Percentiles rank a stretch among this genome's conserved stretches.
Conservation (phyloP, 2,329 filamentous ascomycete species). For the Fusarium burgessii region DNA sequence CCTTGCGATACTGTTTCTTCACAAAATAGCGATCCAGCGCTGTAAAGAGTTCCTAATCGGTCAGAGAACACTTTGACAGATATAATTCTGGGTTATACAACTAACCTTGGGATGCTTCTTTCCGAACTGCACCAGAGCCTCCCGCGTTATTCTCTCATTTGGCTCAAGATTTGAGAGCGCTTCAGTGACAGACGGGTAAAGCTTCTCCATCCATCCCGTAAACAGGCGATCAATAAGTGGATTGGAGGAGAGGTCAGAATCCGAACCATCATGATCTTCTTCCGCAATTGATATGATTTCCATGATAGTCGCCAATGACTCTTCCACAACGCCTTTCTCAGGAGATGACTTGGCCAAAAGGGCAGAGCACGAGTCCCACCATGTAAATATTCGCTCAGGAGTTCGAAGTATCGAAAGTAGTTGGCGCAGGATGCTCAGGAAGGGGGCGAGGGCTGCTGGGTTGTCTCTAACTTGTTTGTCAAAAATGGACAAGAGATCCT, state of each 20-base stretch:
- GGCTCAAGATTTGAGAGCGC: constrained; percentile 55
- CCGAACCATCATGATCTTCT: constrained; percentile 61
- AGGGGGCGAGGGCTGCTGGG: constrained; percentile 71
- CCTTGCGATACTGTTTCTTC: constrained; percentile 71
- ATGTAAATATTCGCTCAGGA: constrained; percentile 72
- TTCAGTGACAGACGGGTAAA: constrained; percentile 53
- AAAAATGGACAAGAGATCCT: constrained; percentile 77
- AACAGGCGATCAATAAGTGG: constrained; percentile 69
- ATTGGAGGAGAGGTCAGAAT: constrained; percentile 57
- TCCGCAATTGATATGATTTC: constrained; percentile 73
- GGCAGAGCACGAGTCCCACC: constrained; percentile 71
- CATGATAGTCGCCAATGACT: constrained; percentile 73
- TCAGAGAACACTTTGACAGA: constrained; percentile 4
- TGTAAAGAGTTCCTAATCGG: constrained; percentile 71
- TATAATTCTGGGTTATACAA: not conserved
- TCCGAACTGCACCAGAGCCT: constrained; percentile 70
- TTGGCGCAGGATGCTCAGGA: constrained; percentile 74
- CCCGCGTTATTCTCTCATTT: constrained; percentile 63
- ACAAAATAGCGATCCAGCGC: constrained; percentile 75
- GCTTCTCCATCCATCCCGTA: constrained; percentile 67
- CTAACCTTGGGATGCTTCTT: constrained; percentile 73
- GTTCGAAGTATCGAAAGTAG: constrained; percentile 74
- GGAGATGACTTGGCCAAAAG: constrained; percentile 64
- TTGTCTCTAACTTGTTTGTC: constrained; percentile 70
- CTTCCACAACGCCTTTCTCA: constrained; percentile 72